Evolutionary conservation across 306 rosid species (phyloP).

Genomic region (Cicer judaicum): DNA sequence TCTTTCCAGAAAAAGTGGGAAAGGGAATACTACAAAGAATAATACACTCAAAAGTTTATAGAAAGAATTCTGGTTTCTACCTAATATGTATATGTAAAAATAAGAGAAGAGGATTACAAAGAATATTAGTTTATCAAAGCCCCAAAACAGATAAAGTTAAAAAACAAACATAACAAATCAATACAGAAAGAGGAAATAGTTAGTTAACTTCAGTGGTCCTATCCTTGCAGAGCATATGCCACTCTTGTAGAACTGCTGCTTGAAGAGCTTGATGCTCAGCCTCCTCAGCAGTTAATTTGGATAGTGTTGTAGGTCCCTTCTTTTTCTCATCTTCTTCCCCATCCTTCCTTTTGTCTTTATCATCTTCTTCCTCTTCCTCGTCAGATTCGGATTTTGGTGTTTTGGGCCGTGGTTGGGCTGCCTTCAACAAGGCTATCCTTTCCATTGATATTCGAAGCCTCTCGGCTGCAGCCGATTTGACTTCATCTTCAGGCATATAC

Average conservation of each 20-base stretch:
- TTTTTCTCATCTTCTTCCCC: constrained; percentile 61
- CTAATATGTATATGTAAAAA: constrained; percentile 37
- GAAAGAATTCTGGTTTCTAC: constrained; percentile 42
- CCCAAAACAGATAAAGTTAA: background rate
- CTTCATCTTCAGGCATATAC: constrained; percentile 98
- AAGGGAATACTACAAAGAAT: constrained; percentile 40
- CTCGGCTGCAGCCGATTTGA: constrained; percentile 87
- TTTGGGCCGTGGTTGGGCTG: constrained; percentile 86
- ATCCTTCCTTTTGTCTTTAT: constrained; percentile 55
- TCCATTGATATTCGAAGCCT: constrained; percentile 96
- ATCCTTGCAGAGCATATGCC: constrained; percentile 92
- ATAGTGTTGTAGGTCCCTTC: constrained; percentile 90
- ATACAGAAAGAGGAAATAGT: constrained; percentile 6
- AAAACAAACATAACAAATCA: background rate
- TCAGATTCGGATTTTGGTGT: constrained; percentile 64
- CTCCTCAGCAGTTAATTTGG: constrained; percentile 92
- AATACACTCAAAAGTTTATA: constrained; percentile 25
- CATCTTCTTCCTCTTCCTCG: constrained; percentile 54
- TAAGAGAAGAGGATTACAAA: constrained; percentile 38
- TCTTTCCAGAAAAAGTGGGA: constrained; percentile 34
- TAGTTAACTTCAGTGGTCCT: constrained; percentile 71
- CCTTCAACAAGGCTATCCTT: constrained; percentile 90
- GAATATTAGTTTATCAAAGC: constrained; percentile 43
- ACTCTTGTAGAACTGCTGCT: constrained; percentile 94
- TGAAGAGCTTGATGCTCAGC: constrained; percentile 99